These are phyloP conservation scores for Neckera pumila DNA, from an alignment of 225 moss, liverwort and hornwort genomes.

Conservation along the genomic window DNA sequence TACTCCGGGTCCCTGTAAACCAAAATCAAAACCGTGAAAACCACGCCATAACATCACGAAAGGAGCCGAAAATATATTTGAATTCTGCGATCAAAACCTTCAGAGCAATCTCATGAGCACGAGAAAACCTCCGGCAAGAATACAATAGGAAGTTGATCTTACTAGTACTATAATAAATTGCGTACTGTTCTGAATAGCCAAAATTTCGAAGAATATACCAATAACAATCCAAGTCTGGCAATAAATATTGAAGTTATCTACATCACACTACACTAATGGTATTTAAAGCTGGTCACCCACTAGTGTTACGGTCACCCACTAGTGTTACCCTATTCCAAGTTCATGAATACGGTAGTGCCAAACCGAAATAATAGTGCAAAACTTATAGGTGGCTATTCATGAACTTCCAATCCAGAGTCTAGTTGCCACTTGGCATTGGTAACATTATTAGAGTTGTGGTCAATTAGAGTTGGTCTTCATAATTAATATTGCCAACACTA, in stretches of 20 bases:
- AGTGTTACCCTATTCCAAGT: not conserved
- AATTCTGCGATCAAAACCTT: not conserved
- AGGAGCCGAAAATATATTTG: not conserved
- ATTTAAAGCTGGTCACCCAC: not conserved
- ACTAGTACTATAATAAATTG: not conserved
- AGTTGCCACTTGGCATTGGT: not conserved
- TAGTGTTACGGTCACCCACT: not conserved
- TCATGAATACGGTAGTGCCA: not conserved
- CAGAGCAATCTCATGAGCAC: not conserved
- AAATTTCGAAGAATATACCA: not conserved
- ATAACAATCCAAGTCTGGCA: not conserved
- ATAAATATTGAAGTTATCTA: not conserved
- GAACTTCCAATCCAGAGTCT: not conserved
- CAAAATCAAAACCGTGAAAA: slow-evolving; percentile 2
- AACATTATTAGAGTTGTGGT: not conserved
- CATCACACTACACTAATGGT: not conserved
- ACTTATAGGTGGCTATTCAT: not conserved
- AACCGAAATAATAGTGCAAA: not conserved
- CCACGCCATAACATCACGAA: not conserved
- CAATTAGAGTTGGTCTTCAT: not conserved
- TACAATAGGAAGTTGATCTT: not conserved
- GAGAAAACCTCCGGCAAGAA: not conserved
- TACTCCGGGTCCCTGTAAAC: slow-evolving; percentile 40
- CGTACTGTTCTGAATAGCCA: not conserved
- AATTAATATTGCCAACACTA: not conserved